A percentile compares a stretch with the other conserved stretches of the same genome.
These are phyloP conservation scores for Dictyostelium brefeldianum DNA, from an alignment of 78 protist species.

Conservation along the genomic window DNA sequence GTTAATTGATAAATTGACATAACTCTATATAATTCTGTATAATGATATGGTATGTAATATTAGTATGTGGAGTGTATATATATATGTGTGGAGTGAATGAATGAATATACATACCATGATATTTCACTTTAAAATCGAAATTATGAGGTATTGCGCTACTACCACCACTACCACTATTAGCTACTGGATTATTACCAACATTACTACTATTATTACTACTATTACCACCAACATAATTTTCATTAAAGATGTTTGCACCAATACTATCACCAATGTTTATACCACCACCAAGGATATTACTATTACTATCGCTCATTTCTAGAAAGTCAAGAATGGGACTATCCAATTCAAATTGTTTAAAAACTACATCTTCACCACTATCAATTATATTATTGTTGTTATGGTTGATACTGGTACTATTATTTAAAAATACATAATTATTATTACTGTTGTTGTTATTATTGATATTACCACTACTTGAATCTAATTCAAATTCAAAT, in stretches of 20 bases:
- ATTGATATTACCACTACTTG: not conserved
- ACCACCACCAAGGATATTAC: not conserved
- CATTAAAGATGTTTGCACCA: not conserved
- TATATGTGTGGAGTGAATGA: too few species aligned
- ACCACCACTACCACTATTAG: conserved; percentile 12
- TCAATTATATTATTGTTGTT: not conserved
- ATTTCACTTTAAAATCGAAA: conserved; percentile 6
- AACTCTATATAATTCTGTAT: conserved; percentile 11
- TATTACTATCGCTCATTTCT: not conserved
- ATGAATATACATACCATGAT: not conserved
- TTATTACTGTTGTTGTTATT: not conserved
- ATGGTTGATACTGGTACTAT: not conserved
- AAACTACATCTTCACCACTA: not conserved
- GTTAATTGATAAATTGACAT: conserved; percentile 20
- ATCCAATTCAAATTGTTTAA: not conserved
- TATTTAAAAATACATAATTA: conserved; percentile 14
- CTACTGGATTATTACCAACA: too few species aligned
- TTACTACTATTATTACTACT: too few species aligned
- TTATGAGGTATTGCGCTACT: not conserved
- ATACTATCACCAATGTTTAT: not conserved
- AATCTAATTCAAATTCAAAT: not conserved
- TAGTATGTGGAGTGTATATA: not conserved
- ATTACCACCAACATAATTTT: too few species aligned
- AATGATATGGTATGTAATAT: too few species aligned
- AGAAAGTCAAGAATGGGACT: not conserved